phyloP scores from a whole-genome alignment of 306 rosid species.

The Boehmeria nivea region DNA sequence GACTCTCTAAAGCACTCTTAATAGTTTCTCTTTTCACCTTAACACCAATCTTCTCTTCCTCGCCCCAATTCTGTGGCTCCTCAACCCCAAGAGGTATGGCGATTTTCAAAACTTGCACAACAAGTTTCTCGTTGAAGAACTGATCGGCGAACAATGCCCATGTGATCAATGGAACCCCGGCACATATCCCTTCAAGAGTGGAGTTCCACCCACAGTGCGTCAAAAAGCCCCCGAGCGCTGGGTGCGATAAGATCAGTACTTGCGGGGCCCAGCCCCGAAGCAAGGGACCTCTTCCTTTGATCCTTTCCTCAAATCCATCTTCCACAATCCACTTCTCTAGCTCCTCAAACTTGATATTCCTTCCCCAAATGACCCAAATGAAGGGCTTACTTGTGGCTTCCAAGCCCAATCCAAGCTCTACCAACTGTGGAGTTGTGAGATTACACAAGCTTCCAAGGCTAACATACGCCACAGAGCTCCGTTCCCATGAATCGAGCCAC shows the following conservation, averaged over 20 bases:
- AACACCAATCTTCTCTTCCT: conserved; percentile 32
- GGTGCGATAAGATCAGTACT: conserved; percentile 43
- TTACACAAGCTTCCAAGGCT: conserved; percentile 39
- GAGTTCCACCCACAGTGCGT: conserved; percentile 69
- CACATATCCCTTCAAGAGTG: conserved; percentile 40
- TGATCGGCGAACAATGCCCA: conserved; percentile 67
- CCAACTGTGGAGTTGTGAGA: conserved; percentile 5
- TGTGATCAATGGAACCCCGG: conserved; percentile 53
- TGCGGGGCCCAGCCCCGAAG: conserved; percentile 60
- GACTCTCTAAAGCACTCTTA: conserved; percentile 4
- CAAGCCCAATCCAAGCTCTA: conserved; percentile 35
- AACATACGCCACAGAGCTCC: conserved; percentile 30
- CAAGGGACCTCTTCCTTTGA: conserved; percentile 15
- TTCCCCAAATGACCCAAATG: conserved; percentile 24
- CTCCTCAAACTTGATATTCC: conserved; percentile 4
- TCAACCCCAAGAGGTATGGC: conserved; percentile 43
- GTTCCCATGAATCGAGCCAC: conserved; percentile 48
- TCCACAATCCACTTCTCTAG: conserved; percentile 42
- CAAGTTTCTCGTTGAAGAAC: conserved; percentile 40
- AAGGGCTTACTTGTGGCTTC: conserved; percentile 33
- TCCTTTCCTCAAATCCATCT: conserved; percentile 41
- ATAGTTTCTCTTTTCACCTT: conserved; percentile 7
- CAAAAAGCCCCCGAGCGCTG: conserved; percentile 43
- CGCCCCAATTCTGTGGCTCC: conserved; percentile 28
- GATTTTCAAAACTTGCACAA: conserved; percentile 29